These are phyloP conservation scores for Sisymbrium irio DNA, from an alignment of 345 rosid species.

Conservation along the genomic window DNA sequence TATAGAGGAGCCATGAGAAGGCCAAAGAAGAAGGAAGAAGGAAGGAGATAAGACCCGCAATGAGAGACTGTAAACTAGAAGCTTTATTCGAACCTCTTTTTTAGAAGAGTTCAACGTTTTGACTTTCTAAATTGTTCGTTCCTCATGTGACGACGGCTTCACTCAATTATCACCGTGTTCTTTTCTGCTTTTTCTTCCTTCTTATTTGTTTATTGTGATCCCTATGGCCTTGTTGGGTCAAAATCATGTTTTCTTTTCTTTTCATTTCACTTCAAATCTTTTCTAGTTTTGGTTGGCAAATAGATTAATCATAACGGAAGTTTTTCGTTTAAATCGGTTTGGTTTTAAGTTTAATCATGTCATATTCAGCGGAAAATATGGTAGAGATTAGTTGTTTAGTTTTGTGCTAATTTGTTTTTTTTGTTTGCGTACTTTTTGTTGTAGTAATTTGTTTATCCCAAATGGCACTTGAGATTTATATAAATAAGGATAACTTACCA, in stretches of 20 bases:
- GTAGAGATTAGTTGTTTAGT: too few species aligned
- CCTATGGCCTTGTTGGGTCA: background rate
- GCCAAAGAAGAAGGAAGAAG: background rate
- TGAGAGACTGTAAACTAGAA: background rate
- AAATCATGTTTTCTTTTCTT: background rate
- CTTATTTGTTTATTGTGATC: background rate
- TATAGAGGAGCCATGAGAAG: background rate
- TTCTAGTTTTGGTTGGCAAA: background rate
- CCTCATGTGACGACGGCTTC: background rate
- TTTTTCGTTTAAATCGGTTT: too few species aligned
- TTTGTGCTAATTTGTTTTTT: too few species aligned
- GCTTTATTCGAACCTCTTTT: background rate
- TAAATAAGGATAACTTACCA: too few species aligned
- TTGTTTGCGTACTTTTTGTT: too few species aligned
- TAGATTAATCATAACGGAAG: background rate
- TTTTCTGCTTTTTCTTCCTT: background rate
- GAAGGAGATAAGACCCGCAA: slow-evolving; percentile 18
- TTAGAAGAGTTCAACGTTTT: slow-evolving; percentile 3
- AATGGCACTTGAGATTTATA: too few species aligned
- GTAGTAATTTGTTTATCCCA: too few species aligned
- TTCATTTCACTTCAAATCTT: background rate
- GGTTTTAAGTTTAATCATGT: too few species aligned
- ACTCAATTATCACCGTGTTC: background rate
- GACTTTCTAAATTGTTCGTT: background rate
- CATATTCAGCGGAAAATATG: too few species aligned